Conservation (phyloP, 352 stramenopile genomes). For the Globisporangium barbulae region DNA sequence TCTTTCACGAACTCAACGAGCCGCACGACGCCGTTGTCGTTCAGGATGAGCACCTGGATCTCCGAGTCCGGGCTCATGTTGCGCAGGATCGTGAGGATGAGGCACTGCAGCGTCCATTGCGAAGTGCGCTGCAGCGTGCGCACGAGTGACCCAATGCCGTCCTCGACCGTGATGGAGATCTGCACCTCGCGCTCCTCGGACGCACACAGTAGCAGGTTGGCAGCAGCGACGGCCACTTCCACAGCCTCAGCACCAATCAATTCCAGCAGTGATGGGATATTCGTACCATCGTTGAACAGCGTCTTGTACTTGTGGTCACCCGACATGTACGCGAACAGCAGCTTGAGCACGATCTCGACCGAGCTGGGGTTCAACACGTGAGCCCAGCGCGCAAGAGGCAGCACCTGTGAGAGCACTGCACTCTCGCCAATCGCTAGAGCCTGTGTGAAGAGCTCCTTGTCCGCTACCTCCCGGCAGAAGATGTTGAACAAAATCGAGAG, state of each 20-base stretch:
- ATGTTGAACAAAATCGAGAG: conserved; percentile 63
- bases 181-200: conserved; percentile 50
- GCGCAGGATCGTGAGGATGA: conserved; percentile 41
- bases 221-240: conserved; percentile 39
- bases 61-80: conserved; percentile 60
- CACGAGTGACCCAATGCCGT: conserved; percentile 62
- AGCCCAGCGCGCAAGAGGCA: conserved; percentile 56
- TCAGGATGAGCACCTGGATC: conserved; percentile 60
- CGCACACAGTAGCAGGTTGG: conserved; percentile 39
- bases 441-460: not conserved
- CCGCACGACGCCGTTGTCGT: conserved; percentile 34
- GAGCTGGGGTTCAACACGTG: conserved; percentile 27
- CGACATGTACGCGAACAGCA: conserved; percentile 44
- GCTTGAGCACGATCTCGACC: conserved; percentile 46
- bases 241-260: conserved; percentile 29
- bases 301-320: conserved; percentile 19
- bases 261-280: conserved; percentile 49
- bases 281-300: conserved; percentile 51
- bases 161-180: conserved; percentile 65
- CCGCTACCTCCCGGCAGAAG: conserved; percentile 27
- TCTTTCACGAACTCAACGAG: conserved; percentile 49
- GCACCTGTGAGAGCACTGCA: conserved; percentile 42
- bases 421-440: conserved; percentile 26
- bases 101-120: conserved; percentile 36
- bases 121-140: conserved; percentile 33